Evolutionary conservation across 805 yeast species (phyloP), one percentile per base, ranked within the genome.

Genomic region (Zygoascus ofunaensis): DNA sequence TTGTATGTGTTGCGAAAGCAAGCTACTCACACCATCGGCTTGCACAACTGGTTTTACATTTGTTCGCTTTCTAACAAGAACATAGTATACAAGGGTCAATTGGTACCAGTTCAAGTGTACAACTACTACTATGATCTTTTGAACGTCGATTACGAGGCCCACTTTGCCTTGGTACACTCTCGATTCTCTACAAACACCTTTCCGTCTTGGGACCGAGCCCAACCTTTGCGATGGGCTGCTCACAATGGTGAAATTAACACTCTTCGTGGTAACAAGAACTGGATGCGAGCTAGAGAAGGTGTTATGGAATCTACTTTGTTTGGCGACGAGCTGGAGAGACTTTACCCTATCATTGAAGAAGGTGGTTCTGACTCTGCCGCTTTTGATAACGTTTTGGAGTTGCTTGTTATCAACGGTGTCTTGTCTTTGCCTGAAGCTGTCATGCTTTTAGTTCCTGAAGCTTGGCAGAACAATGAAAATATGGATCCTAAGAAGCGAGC

Each of bases 171-270:
- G 35, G 97, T 90, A 42, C 98, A 90, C 70, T 89, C 97, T 20
- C 79, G 98, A 63, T 90, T 90, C 73, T 87, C 97, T 46, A 90
- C 98, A 26, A 90, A 90, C 66, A 90, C 98, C 40, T 90, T 90
- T 78, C 98, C 98, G 39, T 87, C 96, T n/a, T 90, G 98, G 98
- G 98, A 92, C 68, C 79, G 98, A 67, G 97, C 98, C 20, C 98
- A 90, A 68, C 98, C 98, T 40, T 74, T 90, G 59, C 75, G 97
- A 65, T 82, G 94, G 82, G 86, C 95, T 26, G 98, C 98, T 34
- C 98, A 90, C 69, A 90, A 90, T 64, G 98, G 98, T 73, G 98
- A 90, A 68, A 92, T 90, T 65, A 90, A 90, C 68, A 90, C 98
- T 34, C 70, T 90, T 60, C 78, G 97, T 65, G 98, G 98, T 55